Base-by-base conservation (phyloP, 176 grass and related monocot species). In the Oryza nivara region DNA sequence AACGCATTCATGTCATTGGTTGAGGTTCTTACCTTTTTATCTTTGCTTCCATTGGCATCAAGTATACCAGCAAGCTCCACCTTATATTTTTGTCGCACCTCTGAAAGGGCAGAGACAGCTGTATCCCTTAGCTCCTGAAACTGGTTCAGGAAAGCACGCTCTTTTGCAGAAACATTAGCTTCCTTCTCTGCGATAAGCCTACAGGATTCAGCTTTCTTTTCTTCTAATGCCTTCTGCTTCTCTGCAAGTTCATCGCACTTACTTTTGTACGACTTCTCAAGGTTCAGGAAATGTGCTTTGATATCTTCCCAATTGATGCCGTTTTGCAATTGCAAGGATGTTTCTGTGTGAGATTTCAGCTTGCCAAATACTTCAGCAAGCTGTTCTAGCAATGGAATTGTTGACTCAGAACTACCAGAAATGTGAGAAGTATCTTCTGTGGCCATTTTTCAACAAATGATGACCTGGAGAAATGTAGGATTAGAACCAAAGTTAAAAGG, bases 121-220 rank as follows among this genome's bases (percentile, higher is more conserved):
- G 72, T 68, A 78, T 97, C 95, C 79, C 77, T 92, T 46, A 94
- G 61, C 72, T 91, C 92, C 87, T 97, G 95, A 85, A 94, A 85
- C 60, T 86, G 85, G 38, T 94, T 86, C 79, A 88, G 76, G 28
- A 79, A 97, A 76, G 79, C 83, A 70, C 5, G 60, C 82, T 94
- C 95, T 85, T 91, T 97, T 30, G 88, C 74, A 78, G 84, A 88
- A 87, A 97, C 86, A 73, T 66, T 44, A 79, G 80, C 80, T 83
- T 94, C 90, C 86, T 89, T 94, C 70, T 91, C 90, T 68, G 90
- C 88, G 75, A 97, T 86, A 81, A 97, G 72, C 73, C 80, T 72
- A 83, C 3, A 6, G 79, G 85, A 74, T 76, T 78, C 82, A 16
- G 86, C 72, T 80, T 90, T 79, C 80, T 88, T 88, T 71, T 92